These are phyloP conservation scores for Apiotrichum sp. DNA, from an alignment of 1,284 basidiomycete genomes.

Conservation along the genomic window DNA sequence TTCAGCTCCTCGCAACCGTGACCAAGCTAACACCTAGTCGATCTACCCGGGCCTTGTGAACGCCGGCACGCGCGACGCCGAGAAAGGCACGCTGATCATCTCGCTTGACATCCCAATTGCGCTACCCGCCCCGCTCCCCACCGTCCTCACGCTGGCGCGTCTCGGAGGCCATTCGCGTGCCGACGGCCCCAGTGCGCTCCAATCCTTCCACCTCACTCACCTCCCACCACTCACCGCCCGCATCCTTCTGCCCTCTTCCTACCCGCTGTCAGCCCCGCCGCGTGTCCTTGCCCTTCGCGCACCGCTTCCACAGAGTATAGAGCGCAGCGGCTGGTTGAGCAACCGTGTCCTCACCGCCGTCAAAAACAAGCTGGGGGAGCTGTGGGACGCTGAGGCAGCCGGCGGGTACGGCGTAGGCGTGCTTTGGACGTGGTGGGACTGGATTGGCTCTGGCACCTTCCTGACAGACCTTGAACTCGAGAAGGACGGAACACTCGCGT, in stretches of 20 bases:
- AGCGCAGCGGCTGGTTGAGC: constrained; percentile 20
- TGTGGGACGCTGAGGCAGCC: constrained; percentile 8
- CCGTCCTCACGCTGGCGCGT: background rate
- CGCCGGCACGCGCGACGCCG: no score
- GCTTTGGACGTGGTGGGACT: constrained; percentile 44
- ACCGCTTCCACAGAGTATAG: constrained; percentile 5
- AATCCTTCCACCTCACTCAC: constrained; percentile 19
- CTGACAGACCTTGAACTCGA: constrained; percentile 21
- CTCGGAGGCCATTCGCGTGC: background rate
- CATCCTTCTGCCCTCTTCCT: constrained; percentile 24
- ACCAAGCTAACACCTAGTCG: no score
- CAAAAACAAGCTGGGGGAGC: constrained; percentile 8
- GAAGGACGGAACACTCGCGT: background rate
- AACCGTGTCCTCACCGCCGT: background rate
- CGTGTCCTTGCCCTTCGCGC: constrained; percentile 17
- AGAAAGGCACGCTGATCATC: no score
- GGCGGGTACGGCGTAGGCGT: constrained; percentile 14
- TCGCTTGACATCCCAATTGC: background rate
- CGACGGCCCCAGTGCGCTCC: background rate
- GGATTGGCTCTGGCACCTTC: constrained; percentile 34
- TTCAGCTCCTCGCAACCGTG: no score
- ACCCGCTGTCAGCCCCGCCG: constrained; percentile 25
- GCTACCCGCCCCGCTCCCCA: constrained; percentile 1
- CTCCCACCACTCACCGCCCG: constrained; percentile 29
- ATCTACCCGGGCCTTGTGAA: no score